Base-by-base conservation (phyloP, 225 moss, liverwort and hornwort species). In the Sphagnum tenellum region DNA sequence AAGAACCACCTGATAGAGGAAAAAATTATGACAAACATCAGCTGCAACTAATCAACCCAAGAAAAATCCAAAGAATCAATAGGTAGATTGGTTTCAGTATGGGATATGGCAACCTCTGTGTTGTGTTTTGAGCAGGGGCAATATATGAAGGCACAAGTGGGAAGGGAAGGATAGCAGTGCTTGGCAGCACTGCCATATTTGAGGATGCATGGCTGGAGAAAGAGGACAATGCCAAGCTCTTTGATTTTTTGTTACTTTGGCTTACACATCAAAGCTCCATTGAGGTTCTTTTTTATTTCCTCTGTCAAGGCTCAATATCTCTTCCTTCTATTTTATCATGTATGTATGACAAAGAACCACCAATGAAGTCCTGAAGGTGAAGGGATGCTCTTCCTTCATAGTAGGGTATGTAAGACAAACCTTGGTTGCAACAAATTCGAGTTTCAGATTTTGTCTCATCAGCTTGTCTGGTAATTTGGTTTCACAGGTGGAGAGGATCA, bases 191-290 rank as follows among this genome's bases (percentile, higher is more conserved):
- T 53, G 64, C 70, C 0, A 76, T 90, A 67, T 98, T 90, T 77
- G 93, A 93, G 64, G 98, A 98, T 82, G 64, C 66, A 57, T 98
- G 98, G 98, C 78, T 98, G 55, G 86, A 89, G 14, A 98, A 93
- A 66, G 98, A 98, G 73, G 89, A 86, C 54, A 98, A 98, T 69
- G 71, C 73, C 0, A 89, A 81, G 64, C 66, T 93, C 8, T 11
- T 93, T 3, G 74, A 80, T 48, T 87, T 90, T 71, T 67, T 98
- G 56, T 66, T 93, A 14, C 69, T 77, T 0, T 98, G 93, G 93
- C 75, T 98, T 60, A 82, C 66, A 5, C 50, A 67, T 50, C 78
- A 75, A 76, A 75, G 7, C 12, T 48, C 78, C 8, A 47, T 98
- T 29, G 74, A 93, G 84, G 90, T 87, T 48, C 52, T 52, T 52